Percentiles rank a stretch among this genome's conserved stretches.
phyloP scores from a whole-genome alignment of 225 moss, liverwort and hornwort species.

The Straminergon stramineum region DNA sequence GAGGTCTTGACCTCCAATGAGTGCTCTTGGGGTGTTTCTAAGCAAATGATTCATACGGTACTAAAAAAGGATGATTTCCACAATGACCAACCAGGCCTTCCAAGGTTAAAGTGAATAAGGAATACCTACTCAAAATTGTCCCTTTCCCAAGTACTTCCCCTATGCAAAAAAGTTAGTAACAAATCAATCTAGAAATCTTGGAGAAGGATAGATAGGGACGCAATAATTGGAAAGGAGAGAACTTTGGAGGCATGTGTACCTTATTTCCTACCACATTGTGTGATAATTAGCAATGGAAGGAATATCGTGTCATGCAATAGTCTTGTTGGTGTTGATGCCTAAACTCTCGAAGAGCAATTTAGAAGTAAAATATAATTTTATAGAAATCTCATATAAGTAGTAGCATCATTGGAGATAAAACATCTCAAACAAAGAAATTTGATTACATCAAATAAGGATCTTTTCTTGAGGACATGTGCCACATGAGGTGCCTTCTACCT shows the following conservation, averaged over 20 bases:
- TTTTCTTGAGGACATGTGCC: background rate
- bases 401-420: background rate
- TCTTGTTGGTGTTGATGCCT: background rate
- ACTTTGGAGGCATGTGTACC: accelerated
- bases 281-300: background rate
- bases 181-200: background rate
- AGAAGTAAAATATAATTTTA: background rate
- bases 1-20: background rate
- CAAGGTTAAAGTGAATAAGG: background rate
- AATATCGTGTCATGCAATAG: background rate
- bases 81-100: accelerated
- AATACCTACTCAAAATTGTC: too few species aligned
- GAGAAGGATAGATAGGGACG: background rate
- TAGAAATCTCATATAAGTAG: background rate
- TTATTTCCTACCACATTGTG: background rate
- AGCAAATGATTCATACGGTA: background rate
- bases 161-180: background rate
- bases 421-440: background rate
- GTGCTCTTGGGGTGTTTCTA: background rate
- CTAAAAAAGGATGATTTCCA: background rate
- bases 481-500: too few species aligned
- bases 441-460: background rate
- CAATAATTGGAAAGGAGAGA: background rate
- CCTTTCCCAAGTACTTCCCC: background rate
- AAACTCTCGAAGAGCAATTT: accelerated